Evolutionary conservation across 2,329 filamentous ascomycete species (phyloP), one percentile per base, ranked within the genome.

Genomic region (Aspergillus quadrilineatus): DNA sequence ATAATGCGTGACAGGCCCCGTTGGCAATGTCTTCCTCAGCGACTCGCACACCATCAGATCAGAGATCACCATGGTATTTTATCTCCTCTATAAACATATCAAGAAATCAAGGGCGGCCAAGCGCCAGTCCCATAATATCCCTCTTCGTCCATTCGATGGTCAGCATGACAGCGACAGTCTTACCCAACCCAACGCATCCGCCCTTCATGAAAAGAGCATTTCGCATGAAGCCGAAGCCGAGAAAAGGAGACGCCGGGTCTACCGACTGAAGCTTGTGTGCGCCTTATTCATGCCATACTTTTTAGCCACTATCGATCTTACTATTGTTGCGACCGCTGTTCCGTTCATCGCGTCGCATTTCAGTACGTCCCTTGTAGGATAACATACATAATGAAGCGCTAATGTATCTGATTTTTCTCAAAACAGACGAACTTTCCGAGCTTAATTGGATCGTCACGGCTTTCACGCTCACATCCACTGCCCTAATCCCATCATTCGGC

Each of bases 361-460:
- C 68, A 70, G 83, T 85, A 69, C 55, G 77, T 37, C 14, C n/a
- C 12, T 15, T 7, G 9, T 28, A 10, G 12, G 32, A 8, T 26
- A 14, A 7, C 32, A 22, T 6, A 4, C n/a, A 22, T 22, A 22
- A 22, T 22, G 22, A 22, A 22, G 22, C 3, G 22, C 22, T 22
- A 22, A 22, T 22, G 22, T 4, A 22, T 22, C 22, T 22, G 22
- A 4, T 17, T 32, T 7, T 22, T 1, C 5, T 29, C 10, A 22
- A 22, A 22, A 22, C 55, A 81, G 80, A 78, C 58, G 68, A 84
- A 65, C 67, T 84, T 4, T 77, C 81, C 15, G 81, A 86, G 63
- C 76, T 87, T 2, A 88, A 87, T 65, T 89, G 85, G 85, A 87
- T 90, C 65, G 82, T 89, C 15, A 86, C 86, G 0, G 78, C 85